Evolutionary conservation across 768 basidiomycete genomes (phyloP), one percentile per base, ranked within the genome.

Genomic region (Grammothele lineata): DNA sequence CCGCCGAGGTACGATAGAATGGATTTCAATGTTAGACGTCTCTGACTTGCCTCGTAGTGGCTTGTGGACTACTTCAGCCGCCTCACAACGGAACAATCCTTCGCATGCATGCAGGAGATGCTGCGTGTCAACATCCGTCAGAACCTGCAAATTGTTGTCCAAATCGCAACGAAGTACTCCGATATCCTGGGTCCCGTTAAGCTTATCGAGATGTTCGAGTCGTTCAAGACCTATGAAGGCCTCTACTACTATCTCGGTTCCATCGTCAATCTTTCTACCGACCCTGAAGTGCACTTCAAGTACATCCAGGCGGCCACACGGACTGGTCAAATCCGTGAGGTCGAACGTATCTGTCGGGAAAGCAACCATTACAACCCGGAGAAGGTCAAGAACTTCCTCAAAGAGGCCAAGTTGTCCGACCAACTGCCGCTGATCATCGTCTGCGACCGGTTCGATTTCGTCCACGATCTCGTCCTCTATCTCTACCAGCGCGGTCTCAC

Each of bases 341-440:
- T 99, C 47, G 96, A 99, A 70, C 92, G 96, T 37, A 95, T 99
- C 61, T 97, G 94, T 64, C 78, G 96, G 44, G 96, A 99, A 72
- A 92, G 89, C 67, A 97, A 98, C 70, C 76, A 74, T 70, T 98
- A 98, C 78, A 97, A 94, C 67, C 91, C 96, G 1, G 96, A 99
- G 74, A 99, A 99, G 70, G 96, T 98, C 79, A 98, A 99, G 78
- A 99, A 99, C 71, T 98, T 97, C 85, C 82, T 97, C 66, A 97
- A 97, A 69, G 96, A 99, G 63, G 94, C 96, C 60, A 94, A 96
- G 61, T 83, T 99, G 23, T 71, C 83, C 30, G 96, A 98, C 63
- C 96, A 98, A 64, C 83, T 99, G 30, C 96, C 96, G 4, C 84
- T 99, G 57, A 99, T 98, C 74, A 98, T 99, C 56, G 96, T 99